These are phyloP conservation scores for Capronia coronata DNA, from an alignment of 2,329 filamentous ascomycete genomes.

Conservation along the genomic window DNA sequence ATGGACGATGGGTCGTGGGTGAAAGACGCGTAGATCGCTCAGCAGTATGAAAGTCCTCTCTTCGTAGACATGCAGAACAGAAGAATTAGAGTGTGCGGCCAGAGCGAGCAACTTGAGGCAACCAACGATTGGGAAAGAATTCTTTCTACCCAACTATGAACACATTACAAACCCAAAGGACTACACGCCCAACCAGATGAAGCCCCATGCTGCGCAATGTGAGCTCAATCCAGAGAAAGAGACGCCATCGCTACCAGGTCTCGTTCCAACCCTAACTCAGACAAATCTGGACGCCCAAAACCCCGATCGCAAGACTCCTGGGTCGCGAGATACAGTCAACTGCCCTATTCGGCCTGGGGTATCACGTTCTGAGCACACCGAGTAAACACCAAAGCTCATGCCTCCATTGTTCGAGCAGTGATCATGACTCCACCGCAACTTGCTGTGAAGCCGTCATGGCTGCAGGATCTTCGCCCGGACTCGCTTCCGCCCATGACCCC, in stretches of 20 bases:
- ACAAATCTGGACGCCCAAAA: not conserved
- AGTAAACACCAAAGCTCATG: not conserved
- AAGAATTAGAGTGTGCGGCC: no score
- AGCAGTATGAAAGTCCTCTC: no score
- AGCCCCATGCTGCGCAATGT: not conserved
- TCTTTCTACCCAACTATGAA: not conserved
- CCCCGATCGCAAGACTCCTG: not conserved
- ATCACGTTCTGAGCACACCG: not conserved
- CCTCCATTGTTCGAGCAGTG: not conserved
- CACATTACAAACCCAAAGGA: not conserved
- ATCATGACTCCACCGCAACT: constrained; percentile 7
- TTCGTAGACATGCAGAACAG: no score
- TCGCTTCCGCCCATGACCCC: constrained; percentile 85
- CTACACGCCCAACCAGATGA: not conserved
- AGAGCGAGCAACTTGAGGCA: no score
- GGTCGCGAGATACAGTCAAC: not conserved
- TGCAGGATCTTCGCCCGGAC: constrained; percentile 22
- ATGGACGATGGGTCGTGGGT: constrained; percentile 54
- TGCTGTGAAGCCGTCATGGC: constrained; percentile 17
- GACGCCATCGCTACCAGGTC: constrained; percentile 1
- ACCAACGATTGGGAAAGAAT: not conserved
- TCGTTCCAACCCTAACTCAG: not conserved
- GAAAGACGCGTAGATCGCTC: constrained; percentile 44
- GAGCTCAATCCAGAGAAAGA: not conserved
- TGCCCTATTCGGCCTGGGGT: not conserved